Base-by-base conservation (phyloP, 2,329 filamentous ascomycete genomes). In the Stagonosporopsis rhizophila region DNA sequence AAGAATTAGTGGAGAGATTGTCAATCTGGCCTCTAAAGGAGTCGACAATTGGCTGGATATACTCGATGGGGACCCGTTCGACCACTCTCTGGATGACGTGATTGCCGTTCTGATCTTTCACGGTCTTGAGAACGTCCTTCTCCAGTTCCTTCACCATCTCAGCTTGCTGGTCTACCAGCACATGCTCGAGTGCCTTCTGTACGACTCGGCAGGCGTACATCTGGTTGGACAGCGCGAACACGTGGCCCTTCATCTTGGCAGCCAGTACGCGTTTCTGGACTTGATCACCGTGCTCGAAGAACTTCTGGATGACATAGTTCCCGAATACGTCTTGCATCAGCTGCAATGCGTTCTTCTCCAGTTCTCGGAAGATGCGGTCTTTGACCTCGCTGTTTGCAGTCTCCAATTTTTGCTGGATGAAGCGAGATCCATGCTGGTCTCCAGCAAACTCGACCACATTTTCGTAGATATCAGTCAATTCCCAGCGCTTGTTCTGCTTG, bases 221-320 rank as follows among this genome's bases (percentile, higher is more conserved):
- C 74, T 97, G 91, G 58, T 87, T 81, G 0, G 93, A 96, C 47
- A 99, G 79, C 28, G 87, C 85, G 41, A 90, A 80, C 12, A 98
- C 87, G 70, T 93, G 90, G 6, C 90, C 90, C 74, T 89, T 91
- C 92, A 98, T 97, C 75, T 90, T 87, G 61, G 87, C 87, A 0
- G 92, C 92, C 38, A 99, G 78, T 2, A 90, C 83, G 75, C 89
- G 92, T 80, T 99, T 99, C 79, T 99, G 95, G 0, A 88, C 85
- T 76, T 96, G 93, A 65, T 92, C 96, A 35, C 95, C 94, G 74
- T 98, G 92, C 74, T 98, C 94, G 60, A 98, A 97, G 72, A 98
- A 88, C 75, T 97, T 98, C 71, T 99, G 95, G 35, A 98, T 93
- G 32, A 99, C 95, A 71, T 98, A 99, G 75, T 99, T 99, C 50